phyloP scores from a whole-genome alignment of 768 basidiomycete species.

The Calocera cornea region DNA sequence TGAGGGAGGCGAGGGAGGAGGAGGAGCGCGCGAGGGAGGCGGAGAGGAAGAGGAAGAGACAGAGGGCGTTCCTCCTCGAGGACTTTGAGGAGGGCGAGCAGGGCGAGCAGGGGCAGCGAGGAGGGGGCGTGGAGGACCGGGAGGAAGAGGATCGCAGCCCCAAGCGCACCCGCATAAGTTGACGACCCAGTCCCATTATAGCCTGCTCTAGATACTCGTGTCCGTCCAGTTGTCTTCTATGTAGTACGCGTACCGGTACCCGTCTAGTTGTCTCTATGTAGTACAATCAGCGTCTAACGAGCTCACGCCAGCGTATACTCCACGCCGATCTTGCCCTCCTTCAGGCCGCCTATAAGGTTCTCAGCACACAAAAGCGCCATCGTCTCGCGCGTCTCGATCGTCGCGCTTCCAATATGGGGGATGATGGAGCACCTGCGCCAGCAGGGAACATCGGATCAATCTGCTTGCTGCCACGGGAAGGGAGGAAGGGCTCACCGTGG shows the following conservation, averaged over 20 bases:
- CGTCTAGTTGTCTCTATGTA: too few relatives aligned
- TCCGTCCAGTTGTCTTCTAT: too few relatives aligned
- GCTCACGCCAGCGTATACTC: background rate
- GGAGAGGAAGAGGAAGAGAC: background rate
- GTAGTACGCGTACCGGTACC: too few relatives aligned
- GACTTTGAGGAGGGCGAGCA: background rate
- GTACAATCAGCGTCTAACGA: background rate
- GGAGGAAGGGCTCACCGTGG: constrained; percentile 37
- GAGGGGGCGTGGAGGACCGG: background rate
- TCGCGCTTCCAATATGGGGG: constrained; percentile 87
- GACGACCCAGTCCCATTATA: too few relatives aligned
- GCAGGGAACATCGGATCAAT: too few relatives aligned
- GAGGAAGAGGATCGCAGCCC: too few relatives aligned
- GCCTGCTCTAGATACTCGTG: too few relatives aligned
- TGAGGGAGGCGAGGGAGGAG: too few relatives aligned
- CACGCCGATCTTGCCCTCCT: background rate
- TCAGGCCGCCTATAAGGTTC: constrained; percentile 49
- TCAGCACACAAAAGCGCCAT: constrained; percentile 69
- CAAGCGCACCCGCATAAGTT: too few relatives aligned
- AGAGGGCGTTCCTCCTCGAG: background rate
- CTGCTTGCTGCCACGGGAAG: too few relatives aligned
- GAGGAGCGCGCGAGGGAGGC: background rate
- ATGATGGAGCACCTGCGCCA: constrained; percentile 56
- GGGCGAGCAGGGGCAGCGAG: background rate
- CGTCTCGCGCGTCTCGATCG: constrained; percentile 62